A percentile compares a stretch with the other conserved stretches of the same genome.
Evolutionary conservation across 768 basidiomycete genomes (phyloP).

Genomic region (Tephrocybe sp.): DNA sequence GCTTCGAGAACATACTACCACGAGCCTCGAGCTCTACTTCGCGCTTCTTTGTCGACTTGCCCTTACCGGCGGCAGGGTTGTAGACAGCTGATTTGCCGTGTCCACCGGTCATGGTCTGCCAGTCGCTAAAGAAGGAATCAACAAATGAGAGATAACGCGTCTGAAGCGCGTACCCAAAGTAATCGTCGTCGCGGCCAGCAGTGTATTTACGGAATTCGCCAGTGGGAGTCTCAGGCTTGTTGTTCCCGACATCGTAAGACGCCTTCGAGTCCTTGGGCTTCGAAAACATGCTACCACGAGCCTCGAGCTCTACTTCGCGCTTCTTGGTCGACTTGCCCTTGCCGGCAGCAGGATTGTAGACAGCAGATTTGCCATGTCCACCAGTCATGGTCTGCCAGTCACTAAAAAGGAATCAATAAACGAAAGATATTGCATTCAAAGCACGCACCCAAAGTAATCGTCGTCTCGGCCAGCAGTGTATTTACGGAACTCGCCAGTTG

Average conservation of each 20-base stretch:
- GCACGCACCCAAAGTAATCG: slow-evolving; percentile 9
- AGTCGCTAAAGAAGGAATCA: too few relatives aligned
- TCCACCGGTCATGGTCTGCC: slow-evolving; percentile 5
- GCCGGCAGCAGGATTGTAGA: slow-evolving; percentile 8
- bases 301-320: background rate
- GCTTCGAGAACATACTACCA: background rate
- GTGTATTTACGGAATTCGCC: slow-evolving; percentile 7
- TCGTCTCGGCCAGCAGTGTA: slow-evolving; percentile 4
- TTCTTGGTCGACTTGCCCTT: slow-evolving; percentile 1
- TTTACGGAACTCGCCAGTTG: slow-evolving; percentile 5
- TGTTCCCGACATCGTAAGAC: slow-evolving; percentile 3
- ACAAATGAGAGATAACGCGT: background rate
- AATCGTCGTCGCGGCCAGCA: slow-evolving; percentile 6
- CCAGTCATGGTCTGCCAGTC: slow-evolving; percentile 8
- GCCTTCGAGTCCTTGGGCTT: slow-evolving; percentile 2
- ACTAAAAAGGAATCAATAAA: background rate
- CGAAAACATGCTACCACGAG: background rate
- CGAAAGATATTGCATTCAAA: background rate
- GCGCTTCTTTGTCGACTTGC: background rate
- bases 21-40: background rate
- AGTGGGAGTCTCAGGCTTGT: slow-evolving; percentile 2
- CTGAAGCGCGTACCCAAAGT: background rate
- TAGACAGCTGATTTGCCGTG: background rate
- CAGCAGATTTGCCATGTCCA: slow-evolving; percentile 5
- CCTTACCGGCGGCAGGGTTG: slow-evolving; percentile 7